Conservation (phyloP, 163 green algal species). For the Chlamydomonas reinhardtii region DNA sequence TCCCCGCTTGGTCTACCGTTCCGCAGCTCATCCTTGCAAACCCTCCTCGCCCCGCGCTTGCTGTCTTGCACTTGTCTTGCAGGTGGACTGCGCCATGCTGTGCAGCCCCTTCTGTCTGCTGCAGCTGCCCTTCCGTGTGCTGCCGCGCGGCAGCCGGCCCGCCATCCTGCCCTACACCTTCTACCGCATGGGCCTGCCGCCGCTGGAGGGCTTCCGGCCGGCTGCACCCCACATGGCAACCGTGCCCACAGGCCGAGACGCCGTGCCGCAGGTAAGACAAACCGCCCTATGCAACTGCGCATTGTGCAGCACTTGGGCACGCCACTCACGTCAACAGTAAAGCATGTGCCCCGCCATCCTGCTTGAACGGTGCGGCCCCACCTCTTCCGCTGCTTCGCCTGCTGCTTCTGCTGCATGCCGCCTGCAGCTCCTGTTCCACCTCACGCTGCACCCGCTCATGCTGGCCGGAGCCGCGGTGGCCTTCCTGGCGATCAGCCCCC, state of each 20-base stretch:
- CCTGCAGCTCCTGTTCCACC: slow-evolving; percentile 2
- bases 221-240: background rate
- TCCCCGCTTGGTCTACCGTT: too few relatives aligned
- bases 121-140: background rate
- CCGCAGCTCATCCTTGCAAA: too few relatives aligned
- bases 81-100: slow-evolving; percentile 20
- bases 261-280: background rate
- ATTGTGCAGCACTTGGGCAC: too few relatives aligned
- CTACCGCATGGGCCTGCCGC: slow-evolving; percentile 3
- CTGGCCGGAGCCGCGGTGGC: background rate
- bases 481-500: background rate
- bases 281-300: too few relatives aligned
- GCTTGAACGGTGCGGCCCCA: too few relatives aligned
- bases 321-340: too few relatives aligned
- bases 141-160: slow-evolving; percentile 6
- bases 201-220: slow-evolving; percentile 9
- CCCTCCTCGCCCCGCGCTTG: too few relatives aligned
- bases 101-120: slow-evolving; percentile 15
- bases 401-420: too few relatives aligned
- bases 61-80: background rate
- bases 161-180: background rate
- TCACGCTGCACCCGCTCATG: slow-evolving; percentile 17
- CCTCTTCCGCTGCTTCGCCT: too few relatives aligned
- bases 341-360: too few relatives aligned
- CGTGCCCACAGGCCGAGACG: slow-evolving; percentile 1